Evolutionary conservation across 1,284 basidiomycete species (phyloP).

Genomic region (Schizophyllum amplum): DNA sequence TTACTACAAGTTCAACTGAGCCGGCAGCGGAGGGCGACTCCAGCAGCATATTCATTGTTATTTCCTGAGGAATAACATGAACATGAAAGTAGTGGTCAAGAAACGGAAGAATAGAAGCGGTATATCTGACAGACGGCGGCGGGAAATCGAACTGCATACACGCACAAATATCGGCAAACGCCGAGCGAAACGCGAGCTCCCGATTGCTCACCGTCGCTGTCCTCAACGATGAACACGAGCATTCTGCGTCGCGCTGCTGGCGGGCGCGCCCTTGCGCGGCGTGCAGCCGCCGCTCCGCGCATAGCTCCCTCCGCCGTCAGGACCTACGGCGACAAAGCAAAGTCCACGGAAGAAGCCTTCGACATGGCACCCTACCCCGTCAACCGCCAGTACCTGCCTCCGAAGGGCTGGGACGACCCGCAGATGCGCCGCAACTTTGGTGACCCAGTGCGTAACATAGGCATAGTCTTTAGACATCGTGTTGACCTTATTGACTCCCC

Average conservation of each 20-base stretch:
- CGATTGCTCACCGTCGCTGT: not conserved
- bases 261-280: slow-evolving; percentile 16
- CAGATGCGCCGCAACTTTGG: slow-evolving; percentile 82
- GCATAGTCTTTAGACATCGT: not conserved
- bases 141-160: not conserved
- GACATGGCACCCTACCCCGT: slow-evolving; percentile 37
- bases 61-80: too few relatives aligned
- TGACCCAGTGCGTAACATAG: slow-evolving; percentile 54
- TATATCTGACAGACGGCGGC: too few relatives aligned
- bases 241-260: slow-evolving; percentile 26
- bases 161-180: slow-evolving; percentile 3
- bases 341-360: slow-evolving; percentile 73
- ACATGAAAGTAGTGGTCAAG: too few relatives aligned
- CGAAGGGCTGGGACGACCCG: slow-evolving; percentile 76
- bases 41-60: too few relatives aligned
- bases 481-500: slow-evolving; percentile 6
- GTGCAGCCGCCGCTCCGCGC: slow-evolving; percentile 1
- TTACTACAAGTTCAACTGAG: too few relatives aligned
- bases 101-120: not conserved
- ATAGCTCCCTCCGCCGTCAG: slow-evolving; percentile 9
- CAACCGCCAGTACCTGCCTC: slow-evolving; percentile 47
- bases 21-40: too few relatives aligned
- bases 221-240: slow-evolving; percentile 16
- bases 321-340: slow-evolving; percentile 59
- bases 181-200: slow-evolving; percentile 5